phyloP scores from a whole-genome alignment of 2,329 filamentous ascomycete genomes.

The Verticillium nubilum region DNA sequence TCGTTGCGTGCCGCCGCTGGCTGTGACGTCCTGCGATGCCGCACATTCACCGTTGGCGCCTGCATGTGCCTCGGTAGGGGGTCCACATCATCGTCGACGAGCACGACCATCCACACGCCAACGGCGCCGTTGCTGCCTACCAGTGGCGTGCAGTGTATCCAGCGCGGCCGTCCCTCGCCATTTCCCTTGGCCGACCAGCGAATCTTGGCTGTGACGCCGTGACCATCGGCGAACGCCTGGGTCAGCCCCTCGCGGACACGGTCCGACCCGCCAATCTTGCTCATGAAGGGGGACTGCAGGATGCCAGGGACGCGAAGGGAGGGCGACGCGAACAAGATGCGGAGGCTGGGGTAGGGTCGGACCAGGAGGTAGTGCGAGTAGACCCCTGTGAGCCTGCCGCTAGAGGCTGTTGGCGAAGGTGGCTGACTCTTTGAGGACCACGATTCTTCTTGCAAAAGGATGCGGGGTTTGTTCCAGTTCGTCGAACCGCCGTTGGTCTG shows the following conservation, averaged over 20 bases:
- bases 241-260: constrained; percentile 42
- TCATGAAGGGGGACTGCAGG: constrained; percentile 53
- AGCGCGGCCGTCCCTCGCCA: constrained; percentile 57
- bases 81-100: constrained; percentile 58
- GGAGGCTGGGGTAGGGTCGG: constrained; percentile 58
- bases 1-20: constrained; percentile 3
- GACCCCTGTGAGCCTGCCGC: constrained; percentile 30
- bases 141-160: constrained; percentile 74
- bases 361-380: constrained; percentile 59
- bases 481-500: constrained; percentile 14
- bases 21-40: constrained; percentile 7
- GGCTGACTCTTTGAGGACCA: constrained; percentile 11
- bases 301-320: constrained; percentile 63
- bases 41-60: constrained; percentile 18
- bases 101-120: constrained; percentile 73
- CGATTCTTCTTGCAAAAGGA: constrained; percentile 32
- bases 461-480: constrained; percentile 32
- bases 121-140: constrained; percentile 61
- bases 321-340: constrained; percentile 65
- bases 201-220: constrained; percentile 69
- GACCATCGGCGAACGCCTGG: constrained; percentile 60
- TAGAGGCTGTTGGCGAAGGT: constrained; percentile 5
- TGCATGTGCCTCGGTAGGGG: constrained; percentile 7
- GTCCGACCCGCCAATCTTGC: constrained; percentile 44
- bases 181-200: constrained; percentile 56